Percentiles rank a stretch among this genome's conserved stretches.
phyloP scores from a whole-genome alignment of 495 filamentous ascomycete species.

The Rostrohypoxylon terebratum region DNA sequence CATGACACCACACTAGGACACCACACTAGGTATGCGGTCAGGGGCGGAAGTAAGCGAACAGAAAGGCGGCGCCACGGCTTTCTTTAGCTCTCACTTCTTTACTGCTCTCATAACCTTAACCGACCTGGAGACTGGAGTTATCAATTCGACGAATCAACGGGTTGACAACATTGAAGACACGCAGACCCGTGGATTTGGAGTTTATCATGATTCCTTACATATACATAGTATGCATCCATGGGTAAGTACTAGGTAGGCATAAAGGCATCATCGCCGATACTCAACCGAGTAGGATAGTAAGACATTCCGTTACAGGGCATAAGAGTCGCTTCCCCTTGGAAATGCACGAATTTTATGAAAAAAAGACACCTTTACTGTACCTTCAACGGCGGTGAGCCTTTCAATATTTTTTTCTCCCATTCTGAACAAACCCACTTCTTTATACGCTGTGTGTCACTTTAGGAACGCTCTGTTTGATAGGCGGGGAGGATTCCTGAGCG shows the following conservation, averaged over 20 bases:
- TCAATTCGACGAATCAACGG: constrained; percentile 27
- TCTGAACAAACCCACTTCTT: neutral
- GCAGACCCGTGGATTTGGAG: neutral
- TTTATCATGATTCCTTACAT: neutral
- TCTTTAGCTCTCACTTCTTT: neutral
- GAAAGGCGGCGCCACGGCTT: constrained; percentile 25
- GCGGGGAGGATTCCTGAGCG: constrained; percentile 34
- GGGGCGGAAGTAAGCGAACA: constrained; percentile 38
- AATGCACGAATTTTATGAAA: neutral
- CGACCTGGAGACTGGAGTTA: constrained; percentile 29
- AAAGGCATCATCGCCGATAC: neutral
- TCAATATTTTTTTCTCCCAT: neutral
- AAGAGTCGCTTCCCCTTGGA: neutral
- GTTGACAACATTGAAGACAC: neutral
- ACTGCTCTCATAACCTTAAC: constrained; percentile 19
- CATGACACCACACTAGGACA: constrained; percentile 3
- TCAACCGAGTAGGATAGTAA: neutral
- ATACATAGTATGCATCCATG: neutral
- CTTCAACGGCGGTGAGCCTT: constrained; percentile 15
- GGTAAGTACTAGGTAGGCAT: neutral
- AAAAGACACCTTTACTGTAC: constrained; percentile 1
- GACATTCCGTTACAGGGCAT: neutral
- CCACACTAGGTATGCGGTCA: constrained; percentile 10
- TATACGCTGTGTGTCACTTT: constrained; percentile 4
- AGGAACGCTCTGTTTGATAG: constrained; percentile 27